phyloP scores from a whole-genome alignment of 2,329 filamentous ascomycete species.

The Phialophora chinensis region DNA sequence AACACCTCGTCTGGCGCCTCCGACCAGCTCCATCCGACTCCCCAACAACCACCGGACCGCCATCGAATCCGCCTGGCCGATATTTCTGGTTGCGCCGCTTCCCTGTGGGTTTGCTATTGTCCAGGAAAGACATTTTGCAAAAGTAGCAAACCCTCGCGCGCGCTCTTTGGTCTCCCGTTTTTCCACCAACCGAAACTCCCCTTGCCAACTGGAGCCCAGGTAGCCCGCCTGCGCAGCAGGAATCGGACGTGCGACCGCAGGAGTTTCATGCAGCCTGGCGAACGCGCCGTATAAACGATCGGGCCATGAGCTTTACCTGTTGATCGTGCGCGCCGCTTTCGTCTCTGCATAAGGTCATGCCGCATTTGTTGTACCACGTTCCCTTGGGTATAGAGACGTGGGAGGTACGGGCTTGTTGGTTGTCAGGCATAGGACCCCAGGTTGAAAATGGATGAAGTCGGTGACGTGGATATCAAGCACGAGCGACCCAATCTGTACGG shows the following conservation, averaged over 20 bases:
- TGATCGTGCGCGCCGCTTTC: constrained; percentile 25
- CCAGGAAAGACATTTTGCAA: constrained; percentile 12
- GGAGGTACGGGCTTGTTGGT: constrained; percentile 32
- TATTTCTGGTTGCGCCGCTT: constrained; percentile 27
- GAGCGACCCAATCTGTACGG: constrained; percentile 35
- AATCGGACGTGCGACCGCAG: constrained; percentile 27
- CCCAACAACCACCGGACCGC: constrained; percentile 6
- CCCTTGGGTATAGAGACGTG: constrained; percentile 36
- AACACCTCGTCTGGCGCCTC: constrained; percentile 5
- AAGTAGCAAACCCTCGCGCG: constrained; percentile 21
- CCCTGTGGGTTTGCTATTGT: constrained; percentile 25
- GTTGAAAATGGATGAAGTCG: constrained; percentile 37
- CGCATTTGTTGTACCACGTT: constrained; percentile 34
- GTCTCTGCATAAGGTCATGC: constrained; percentile 34
- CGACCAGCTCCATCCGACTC: constrained; percentile 8
- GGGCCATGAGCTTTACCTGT: constrained; percentile 35
- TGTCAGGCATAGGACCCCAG: constrained; percentile 26
- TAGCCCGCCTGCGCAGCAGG: constrained; percentile 13
- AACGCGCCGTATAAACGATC: constrained; percentile 27
- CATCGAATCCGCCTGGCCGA: constrained; percentile 20
- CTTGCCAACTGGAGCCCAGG: constrained; percentile 20
- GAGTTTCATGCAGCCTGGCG: constrained; percentile 31
- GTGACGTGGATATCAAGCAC: constrained; percentile 38
- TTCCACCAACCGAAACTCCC: constrained; percentile 23
- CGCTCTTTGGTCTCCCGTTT: constrained; percentile 26